phyloP scores from a whole-genome alignment of 768 basidiomycete species.

The Lenzites betulinus region DNA sequence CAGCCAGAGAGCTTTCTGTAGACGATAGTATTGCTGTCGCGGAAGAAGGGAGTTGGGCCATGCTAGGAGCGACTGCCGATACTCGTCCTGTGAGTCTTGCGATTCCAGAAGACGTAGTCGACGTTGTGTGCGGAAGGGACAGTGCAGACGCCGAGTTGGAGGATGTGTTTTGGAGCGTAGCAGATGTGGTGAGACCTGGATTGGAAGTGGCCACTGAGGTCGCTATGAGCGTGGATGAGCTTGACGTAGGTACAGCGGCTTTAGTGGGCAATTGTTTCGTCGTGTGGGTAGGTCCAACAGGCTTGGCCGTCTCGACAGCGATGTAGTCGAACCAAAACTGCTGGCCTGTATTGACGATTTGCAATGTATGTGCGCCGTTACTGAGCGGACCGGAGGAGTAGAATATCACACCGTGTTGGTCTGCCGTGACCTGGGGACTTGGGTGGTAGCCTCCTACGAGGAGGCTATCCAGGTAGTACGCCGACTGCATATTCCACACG shows the following conservation, averaged over 20 bases:
- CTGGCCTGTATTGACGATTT: slow-evolving; percentile 5
- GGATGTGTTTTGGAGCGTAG: too few species aligned
- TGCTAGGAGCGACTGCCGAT: too few species aligned
- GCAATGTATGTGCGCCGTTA: not conserved
- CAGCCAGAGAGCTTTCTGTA: too few species aligned
- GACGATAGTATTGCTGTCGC: too few species aligned
- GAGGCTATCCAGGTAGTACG: not conserved
- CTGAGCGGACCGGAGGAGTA: not conserved
- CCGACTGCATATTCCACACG: not conserved
- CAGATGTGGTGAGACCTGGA: too few species aligned
- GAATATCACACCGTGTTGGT: not conserved
- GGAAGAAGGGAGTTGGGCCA: too few species aligned
- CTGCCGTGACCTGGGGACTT: not conserved
- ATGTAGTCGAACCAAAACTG: slow-evolving; percentile 11
- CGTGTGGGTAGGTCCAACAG: not conserved
- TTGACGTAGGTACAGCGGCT: not conserved
- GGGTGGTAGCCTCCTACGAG: not conserved
- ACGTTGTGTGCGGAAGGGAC: too few species aligned
- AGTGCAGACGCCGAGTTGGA: too few species aligned
- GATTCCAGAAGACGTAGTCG: too few species aligned
- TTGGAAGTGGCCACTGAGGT: too few species aligned
- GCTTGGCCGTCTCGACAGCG: not conserved
- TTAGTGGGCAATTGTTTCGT: not conserved
- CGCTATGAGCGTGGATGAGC: not conserved
- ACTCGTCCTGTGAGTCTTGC: too few species aligned